Evolutionary conservation across 1,284 basidiomycete species (phyloP).

Genomic region (Cryptococcus depauperatus): DNA sequence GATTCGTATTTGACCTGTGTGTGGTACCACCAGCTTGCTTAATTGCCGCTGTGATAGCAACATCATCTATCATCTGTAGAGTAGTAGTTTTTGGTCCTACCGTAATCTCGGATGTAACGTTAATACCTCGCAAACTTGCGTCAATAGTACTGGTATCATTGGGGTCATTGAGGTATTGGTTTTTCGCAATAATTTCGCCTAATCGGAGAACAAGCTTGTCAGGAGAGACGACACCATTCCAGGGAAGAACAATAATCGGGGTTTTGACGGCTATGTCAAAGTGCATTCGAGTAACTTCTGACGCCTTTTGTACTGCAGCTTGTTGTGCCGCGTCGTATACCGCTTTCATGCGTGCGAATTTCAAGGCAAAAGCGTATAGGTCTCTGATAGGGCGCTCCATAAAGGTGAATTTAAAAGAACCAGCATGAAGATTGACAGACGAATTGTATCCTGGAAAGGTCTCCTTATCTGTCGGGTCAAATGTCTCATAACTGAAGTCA

Average conservation of each 20-base stretch:
- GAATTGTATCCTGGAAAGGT: slow-evolving; percentile 79
- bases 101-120: slow-evolving; percentile 64
- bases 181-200: slow-evolving; percentile 80
- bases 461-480: slow-evolving; percentile 55
- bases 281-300: slow-evolving; percentile 76
- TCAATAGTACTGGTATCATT: slow-evolving; percentile 55
- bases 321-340: slow-evolving; percentile 89
- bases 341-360: slow-evolving; percentile 84
- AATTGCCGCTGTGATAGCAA: slow-evolving; percentile 66
- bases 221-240: slow-evolving; percentile 55
- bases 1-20: slow-evolving; percentile 49
- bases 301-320: slow-evolving; percentile 83
- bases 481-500: slow-evolving; percentile 92
- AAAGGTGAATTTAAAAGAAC: slow-evolving; percentile 84
- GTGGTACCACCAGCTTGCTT: slow-evolving; percentile 49
- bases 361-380: slow-evolving; percentile 74
- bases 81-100: slow-evolving; percentile 49
- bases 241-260: slow-evolving; percentile 85
- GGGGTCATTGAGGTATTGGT: slow-evolving; percentile 58
- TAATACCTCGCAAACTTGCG: slow-evolving; percentile 78
- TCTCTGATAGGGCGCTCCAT: slow-evolving; percentile 79
- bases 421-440: slow-evolving; percentile 73
- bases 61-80: slow-evolving; percentile 89
- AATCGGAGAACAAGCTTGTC: slow-evolving; percentile 75
- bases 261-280: slow-evolving; percentile 86